Evolutionary conservation across 139 green algal genomes (phyloP), one percentile per base, ranked within the genome.

Genomic region (Chlamydomonas incerta): DNA sequence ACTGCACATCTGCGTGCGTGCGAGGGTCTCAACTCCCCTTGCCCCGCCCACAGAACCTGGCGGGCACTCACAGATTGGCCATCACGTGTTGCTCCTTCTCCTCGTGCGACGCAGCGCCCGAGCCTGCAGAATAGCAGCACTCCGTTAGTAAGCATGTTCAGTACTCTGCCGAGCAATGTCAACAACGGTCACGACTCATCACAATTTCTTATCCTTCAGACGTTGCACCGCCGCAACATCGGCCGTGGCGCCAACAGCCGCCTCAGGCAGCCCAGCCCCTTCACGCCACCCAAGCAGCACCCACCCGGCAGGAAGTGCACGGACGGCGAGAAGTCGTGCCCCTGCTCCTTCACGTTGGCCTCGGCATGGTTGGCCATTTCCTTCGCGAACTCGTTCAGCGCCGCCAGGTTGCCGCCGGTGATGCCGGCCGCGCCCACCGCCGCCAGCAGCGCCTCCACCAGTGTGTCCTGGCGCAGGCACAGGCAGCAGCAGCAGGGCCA

Each of bases 271-370:
- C 21, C n/a, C 50, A 20, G 37, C 21, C 50, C n/a, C n/a, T n/a
- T n/a, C n/a, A n/a, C n/a, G n/a, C n/a, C n/a, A n/a, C n/a, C n/a
- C n/a, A n/a, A n/a, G n/a, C n/a, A n/a, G 3, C 13, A 3, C 66
- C 10, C 58, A 90, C 87, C 81, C 24, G 80, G 70, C 37, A 91
- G 35, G 65, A 91, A 91, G 57, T 89, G 83, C 57, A 91, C 20
- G 26, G 83, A 79, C 10, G 88, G 88, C 20, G 72, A 8, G 50
- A 89, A 91, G 0, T 33, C 72, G 8, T 31, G 46, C 31, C 79
- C 83, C 29, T 83, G 55, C 29, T 87, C 55, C n/a, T 58, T 47
- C 20, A 88, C 50, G 24, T 67, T 34, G 0, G 85, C 87, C 63
- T 35, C 0, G 0, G 72, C 72, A 26, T 75, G 66, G 0, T 55